Conservation (phyloP, 164 flowering plant genomes). For the Umbellularia californica region DNA sequence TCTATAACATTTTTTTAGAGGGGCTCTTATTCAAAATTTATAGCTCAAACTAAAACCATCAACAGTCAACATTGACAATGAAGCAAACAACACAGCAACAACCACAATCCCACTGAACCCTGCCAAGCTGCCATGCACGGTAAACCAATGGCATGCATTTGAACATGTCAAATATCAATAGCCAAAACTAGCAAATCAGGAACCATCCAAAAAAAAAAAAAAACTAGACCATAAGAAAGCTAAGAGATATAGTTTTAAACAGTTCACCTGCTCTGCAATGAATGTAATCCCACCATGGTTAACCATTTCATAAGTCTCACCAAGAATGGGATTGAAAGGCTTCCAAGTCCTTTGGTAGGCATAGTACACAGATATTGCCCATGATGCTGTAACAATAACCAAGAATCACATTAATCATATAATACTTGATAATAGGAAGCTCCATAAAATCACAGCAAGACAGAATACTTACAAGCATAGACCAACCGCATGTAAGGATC, state of each 20-base stretch:
- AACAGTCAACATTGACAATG: too few relatives aligned
- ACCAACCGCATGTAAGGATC: constrained; percentile 90
- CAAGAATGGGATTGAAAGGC: constrained; percentile 94
- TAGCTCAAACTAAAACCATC: too few relatives aligned
- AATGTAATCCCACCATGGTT: constrained; percentile 73
- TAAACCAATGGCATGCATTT: not conserved
- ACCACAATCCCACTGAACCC: too few relatives aligned
- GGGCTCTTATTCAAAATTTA: too few relatives aligned
- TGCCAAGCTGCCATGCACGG: too few relatives aligned
- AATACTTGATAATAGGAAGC: not conserved
- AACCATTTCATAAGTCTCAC: constrained; percentile 86
- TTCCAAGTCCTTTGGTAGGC: constrained; percentile 92
- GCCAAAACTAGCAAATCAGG: constrained; percentile 1
- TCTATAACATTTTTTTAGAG: too few relatives aligned
- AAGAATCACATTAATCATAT: not conserved
- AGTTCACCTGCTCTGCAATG: constrained; percentile 77
- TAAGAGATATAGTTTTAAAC: not conserved
- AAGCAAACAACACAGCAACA: too few relatives aligned
- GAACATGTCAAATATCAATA: not conserved
- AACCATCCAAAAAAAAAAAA: not conserved
- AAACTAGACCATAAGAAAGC: not conserved
- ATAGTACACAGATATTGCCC: constrained; percentile 77
- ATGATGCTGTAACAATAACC: constrained; percentile 55
- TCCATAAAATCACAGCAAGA: constrained; percentile 20
- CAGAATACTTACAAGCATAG: constrained; percentile 56